Evolutionary conservation across 352 stramenopile species (phyloP).

Genomic region (Phytophthora tentaculata): DNA sequence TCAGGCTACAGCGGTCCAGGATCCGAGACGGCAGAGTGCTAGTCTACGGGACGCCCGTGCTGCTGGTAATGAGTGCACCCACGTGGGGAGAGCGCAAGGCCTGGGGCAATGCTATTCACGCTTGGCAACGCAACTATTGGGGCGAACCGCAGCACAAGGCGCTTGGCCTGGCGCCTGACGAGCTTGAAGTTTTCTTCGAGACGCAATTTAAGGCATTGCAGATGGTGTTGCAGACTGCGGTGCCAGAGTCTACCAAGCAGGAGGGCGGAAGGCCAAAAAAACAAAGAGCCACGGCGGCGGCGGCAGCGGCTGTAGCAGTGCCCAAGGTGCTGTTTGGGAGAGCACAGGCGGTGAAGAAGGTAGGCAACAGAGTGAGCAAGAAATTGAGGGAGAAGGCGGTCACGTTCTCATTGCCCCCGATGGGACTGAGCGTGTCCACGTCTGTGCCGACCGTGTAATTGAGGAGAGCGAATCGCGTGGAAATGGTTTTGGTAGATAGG

Average conservation of each 20-base stretch:
- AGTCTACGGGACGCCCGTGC: constrained; percentile 58
- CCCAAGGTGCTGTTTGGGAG: constrained; percentile 58
- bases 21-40: constrained; percentile 76
- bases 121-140: constrained; percentile 90
- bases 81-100: constrained; percentile 80
- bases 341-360: constrained; percentile 66
- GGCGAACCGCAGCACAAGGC: constrained; percentile 71
- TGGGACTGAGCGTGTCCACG: constrained; percentile 69
- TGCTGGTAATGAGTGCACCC: constrained; percentile 71
- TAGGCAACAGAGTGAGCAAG: constrained; percentile 67
- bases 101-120: constrained; percentile 89
- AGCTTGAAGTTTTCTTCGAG: constrained; percentile 79
- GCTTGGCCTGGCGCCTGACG: constrained; percentile 53
- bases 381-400: constrained; percentile 70
- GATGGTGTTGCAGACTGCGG: constrained; percentile 47
- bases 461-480: not conserved
- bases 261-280: constrained; percentile 26
- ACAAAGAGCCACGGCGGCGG: constrained; percentile 18
- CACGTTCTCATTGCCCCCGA: constrained; percentile 76
- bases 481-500: constrained; percentile 8
- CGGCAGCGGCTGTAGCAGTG: constrained; percentile 34
- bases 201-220: constrained; percentile 67
- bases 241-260: constrained; percentile 15
- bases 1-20: constrained; percentile 71
- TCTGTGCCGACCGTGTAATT: constrained; percentile 46